Evolutionary conservation across 257 asterid genomes (phyloP), one percentile per base, ranked within the genome.

Genomic region (Oldenlandia corymbosa): DNA sequence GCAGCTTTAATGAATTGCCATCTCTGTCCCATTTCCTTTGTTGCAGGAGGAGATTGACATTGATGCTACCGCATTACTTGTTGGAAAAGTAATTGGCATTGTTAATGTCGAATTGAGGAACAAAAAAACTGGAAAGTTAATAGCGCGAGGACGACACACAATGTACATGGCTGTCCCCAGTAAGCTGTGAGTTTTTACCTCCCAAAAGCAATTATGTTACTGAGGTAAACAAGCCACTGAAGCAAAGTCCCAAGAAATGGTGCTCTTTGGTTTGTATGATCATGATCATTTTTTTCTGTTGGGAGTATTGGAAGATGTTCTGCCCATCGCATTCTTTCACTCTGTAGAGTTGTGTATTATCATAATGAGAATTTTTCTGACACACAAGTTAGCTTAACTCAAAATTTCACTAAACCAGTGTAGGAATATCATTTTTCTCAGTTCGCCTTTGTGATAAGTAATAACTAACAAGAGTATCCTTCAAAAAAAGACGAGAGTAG

Each of bases 61-160:
- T 60, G 94, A 90, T 57, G 77, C 84, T 42, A 87, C 73, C 77
- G 91, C 82, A 47, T 66, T 83, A 50, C 85, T 77, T 8, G 80
- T 79, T 48, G 95, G 95, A 20, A 90, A 81, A 83, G 74, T 85
- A 10, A 21, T 87, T 18, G 94, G 85, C 11, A 82, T 85, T 59
- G 84, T 87, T 7, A 90, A 81, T 54, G 95, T 90, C 2, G 94
- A 90, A 48, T 62, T 87, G 14, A 78, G 74, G 75, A 87, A 81
- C 68, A 90, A 83, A 66, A 75, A 66, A 73, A 83, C 88, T 1
- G 83, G 88, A n/a, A 87, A 81, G 63, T 58, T 80, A 37, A 74
- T 87, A 64, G 94, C 94, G 58, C 90, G 82, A 65, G 94, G 97
- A 28, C 94, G 95, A 23, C 94, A 87, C 72, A 84, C 94, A 3